Evolutionary conservation across 2,329 filamentous ascomycete genomes (phyloP).

Genomic region (Aspergillus tanneri): DNA sequence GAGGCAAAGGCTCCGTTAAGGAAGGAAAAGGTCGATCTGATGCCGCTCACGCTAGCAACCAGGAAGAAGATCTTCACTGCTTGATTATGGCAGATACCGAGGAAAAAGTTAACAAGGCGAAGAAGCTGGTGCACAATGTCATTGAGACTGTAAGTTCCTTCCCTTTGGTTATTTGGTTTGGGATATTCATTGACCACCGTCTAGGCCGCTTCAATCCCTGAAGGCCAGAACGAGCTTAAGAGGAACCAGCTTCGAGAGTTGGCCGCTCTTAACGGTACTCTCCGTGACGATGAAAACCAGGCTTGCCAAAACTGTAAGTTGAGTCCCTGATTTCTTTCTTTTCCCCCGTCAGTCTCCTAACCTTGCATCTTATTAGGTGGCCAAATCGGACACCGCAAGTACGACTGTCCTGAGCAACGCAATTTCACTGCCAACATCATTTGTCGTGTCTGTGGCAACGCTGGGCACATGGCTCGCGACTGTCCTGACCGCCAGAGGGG

Average conservation of each 20-base stretch:
- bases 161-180: background rate
- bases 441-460: constrained; percentile 95
- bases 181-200: constrained; percentile 28
- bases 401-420: constrained; percentile 94
- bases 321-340: background rate
- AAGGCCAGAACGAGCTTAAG: constrained; percentile 98
- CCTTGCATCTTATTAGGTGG: constrained; percentile 55
- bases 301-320: constrained; percentile 92
- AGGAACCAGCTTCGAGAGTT: constrained; percentile 97
- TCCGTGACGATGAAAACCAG: constrained; percentile 98
- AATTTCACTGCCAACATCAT: constrained; percentile 99
- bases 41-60: constrained; percentile 98
- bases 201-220: constrained; percentile 94
- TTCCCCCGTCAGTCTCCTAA: background rate
- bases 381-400: constrained; percentile 98
- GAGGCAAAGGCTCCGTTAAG: constrained; percentile 98
- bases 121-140: constrained; percentile 96
- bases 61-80: constrained; percentile 98
- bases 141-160: constrained; percentile 84
- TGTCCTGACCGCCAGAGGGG: constrained; percentile 93
- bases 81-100: constrained; percentile 99
- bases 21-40: constrained; percentile 99
- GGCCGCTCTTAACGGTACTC: constrained; percentile 95
- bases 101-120: constrained; percentile 99
- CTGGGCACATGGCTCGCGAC: constrained; percentile 96